Percentiles rank a stretch among this genome's conserved stretches.
Conservation (phyloP, 495 filamentous ascomycete species). For the Polyplosphaeria fusca region DNA sequence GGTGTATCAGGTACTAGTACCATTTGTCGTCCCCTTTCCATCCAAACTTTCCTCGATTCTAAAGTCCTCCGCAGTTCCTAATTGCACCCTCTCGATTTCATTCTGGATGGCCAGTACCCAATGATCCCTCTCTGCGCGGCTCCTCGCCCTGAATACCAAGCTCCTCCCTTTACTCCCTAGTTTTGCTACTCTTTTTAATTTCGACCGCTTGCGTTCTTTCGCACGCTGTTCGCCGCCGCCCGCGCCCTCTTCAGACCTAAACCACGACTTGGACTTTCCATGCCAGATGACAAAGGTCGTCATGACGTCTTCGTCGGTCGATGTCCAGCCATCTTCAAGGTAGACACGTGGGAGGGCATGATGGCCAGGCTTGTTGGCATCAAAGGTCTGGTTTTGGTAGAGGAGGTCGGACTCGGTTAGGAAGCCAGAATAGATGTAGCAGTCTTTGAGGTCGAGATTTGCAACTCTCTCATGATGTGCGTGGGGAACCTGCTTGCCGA, state of each 20-base stretch:
- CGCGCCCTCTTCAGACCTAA: slow-evolving; percentile 52
- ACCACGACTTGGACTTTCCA: slow-evolving; percentile 56
- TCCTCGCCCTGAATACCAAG: slow-evolving; percentile 69
- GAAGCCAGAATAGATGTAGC: slow-evolving; percentile 70
- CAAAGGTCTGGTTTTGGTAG: slow-evolving; percentile 68
- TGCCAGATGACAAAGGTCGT: slow-evolving; percentile 75
- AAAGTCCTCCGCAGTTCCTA: slow-evolving; percentile 54
- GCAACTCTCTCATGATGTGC: slow-evolving; percentile 62
- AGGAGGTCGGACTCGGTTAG: slow-evolving; percentile 65
- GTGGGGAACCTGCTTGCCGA: slow-evolving; percentile 57
- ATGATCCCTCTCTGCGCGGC: slow-evolving; percentile 67
- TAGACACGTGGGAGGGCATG: slow-evolving; percentile 64
- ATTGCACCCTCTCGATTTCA: slow-evolving; percentile 69
- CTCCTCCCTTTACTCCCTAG: slow-evolving; percentile 63
- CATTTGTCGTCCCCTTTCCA: too few relatives aligned
- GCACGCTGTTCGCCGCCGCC: slow-evolving; percentile 22
- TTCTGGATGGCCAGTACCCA: slow-evolving; percentile 72
- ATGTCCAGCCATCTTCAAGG: slow-evolving; percentile 63
- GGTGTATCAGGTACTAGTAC: too few relatives aligned
- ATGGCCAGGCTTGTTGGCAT: slow-evolving; percentile 63
- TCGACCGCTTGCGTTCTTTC: slow-evolving; percentile 40
- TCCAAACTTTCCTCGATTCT: slow-evolving; percentile 58
- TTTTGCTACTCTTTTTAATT: slow-evolving; percentile 39
- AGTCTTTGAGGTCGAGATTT: slow-evolving; percentile 60
- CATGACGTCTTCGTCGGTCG: slow-evolving; percentile 66